Evolutionary conservation across 2,329 filamentous ascomycete genomes (phyloP), one percentile per base, ranked within the genome.

Genomic region (Sarocladiaceae sp.): DNA sequence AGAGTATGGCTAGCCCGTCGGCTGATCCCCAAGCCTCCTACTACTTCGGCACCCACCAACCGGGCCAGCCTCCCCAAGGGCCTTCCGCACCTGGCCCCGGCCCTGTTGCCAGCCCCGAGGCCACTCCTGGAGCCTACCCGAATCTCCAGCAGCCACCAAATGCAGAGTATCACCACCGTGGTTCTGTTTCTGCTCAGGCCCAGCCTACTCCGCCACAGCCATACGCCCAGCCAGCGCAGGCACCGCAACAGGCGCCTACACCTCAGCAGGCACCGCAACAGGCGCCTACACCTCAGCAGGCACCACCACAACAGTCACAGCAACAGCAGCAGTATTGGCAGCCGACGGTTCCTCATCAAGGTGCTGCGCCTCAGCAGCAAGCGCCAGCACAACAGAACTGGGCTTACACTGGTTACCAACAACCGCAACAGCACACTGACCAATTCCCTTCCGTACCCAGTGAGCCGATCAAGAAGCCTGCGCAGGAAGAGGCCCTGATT

Each of bases 401-500:
- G 52, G 65, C 63, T 3, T 77, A 79, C 48, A 49, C 60, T 10
- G 67, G 70, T 6, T 82, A 79, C 54, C 77, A 79, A 55, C 76
- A 82, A 19, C 67, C 74, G 3, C 39, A 42, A 31, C 24, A 29
- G 19, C 26, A 20, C 15, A 10, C 27, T 33, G 26, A 43, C 7
- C 40, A 43, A 16, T 87, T 88, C 55, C 84, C 85, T 1, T 69
- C 76, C 2, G 72, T 77, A 21, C 79, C 76, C 43, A 72, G 64
- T 41, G 66, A 68, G 33, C 64, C 63, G 3, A 48, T 57, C 19
- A 58, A 60, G 48, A 56, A 72, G 55, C 76, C 75, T 12, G 73
- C 68, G 1, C 73, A 84, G 37, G 86, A 91, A 63, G 87, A 91
- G 63, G 84, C 81, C 47, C 65, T 93, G 56, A 93, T 93, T 63